phyloP scores from a whole-genome alignment of 345 rosid species.

The Citropsis articulata region DNA sequence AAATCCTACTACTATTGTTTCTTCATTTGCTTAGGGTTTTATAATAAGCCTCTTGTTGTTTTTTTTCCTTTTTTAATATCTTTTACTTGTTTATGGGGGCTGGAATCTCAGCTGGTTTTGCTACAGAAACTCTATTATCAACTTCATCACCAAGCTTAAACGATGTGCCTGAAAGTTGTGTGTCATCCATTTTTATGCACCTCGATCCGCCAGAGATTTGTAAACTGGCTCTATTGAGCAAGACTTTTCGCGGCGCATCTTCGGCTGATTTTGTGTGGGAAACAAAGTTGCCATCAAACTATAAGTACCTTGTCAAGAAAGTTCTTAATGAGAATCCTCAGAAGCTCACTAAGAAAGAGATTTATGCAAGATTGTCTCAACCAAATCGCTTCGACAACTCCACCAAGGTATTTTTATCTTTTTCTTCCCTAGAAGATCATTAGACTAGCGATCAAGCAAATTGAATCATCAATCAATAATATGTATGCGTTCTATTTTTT shows the following conservation, averaged over 20 bases:
- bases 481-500: not conserved
- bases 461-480: not conserved
- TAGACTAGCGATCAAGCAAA: too few species aligned
- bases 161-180: conserved; percentile 75
- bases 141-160: conserved; percentile 32
- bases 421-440: too few species aligned
- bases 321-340: conserved; percentile 37
- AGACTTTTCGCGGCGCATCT: conserved; percentile 64
- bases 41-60: too few species aligned
- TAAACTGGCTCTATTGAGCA: conserved; percentile 53
- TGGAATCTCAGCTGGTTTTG: conserved; percentile 38
- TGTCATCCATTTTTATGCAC: conserved; percentile 52
- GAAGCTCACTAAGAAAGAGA: conserved; percentile 49
- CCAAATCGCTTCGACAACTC: conserved; percentile 62
- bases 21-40: not conserved
- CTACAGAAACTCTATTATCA: conserved; percentile 9
- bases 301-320: conserved; percentile 50
- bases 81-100: conserved; percentile 51
- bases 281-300: conserved; percentile 72
- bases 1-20: conserved; percentile 7
- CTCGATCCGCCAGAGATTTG: conserved; percentile 91
- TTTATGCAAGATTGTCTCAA: conserved; percentile 54
- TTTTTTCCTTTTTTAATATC: not conserved
- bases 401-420: conserved; percentile 47
- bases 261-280: conserved; percentile 80